Percentiles rank a stretch among this genome's conserved stretches.
Conservation (phyloP, 495 filamentous ascomycete species). For the Astrothelium macrocarpum region DNA sequence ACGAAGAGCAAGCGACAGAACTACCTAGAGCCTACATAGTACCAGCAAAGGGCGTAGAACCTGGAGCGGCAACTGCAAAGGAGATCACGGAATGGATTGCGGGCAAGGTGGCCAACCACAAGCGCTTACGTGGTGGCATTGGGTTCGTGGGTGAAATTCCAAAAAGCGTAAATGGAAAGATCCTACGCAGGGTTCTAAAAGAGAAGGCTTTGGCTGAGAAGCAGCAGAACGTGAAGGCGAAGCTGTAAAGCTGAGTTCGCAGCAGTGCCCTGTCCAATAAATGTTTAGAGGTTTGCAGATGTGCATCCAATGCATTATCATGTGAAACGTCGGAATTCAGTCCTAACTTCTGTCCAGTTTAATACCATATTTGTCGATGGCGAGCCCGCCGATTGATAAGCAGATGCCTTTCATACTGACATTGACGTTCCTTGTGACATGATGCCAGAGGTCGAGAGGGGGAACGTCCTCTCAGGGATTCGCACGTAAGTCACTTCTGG, state of each 20-base stretch:
- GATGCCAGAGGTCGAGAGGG: no score
- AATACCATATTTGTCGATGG: no score
- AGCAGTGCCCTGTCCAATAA: no score
- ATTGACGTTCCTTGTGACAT: no score
- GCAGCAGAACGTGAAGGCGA: conserved; percentile 19
- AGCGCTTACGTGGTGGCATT: conserved; percentile 26
- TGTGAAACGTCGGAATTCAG: not conserved
- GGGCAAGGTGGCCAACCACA: conserved; percentile 28
- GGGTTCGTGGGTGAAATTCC: conserved; percentile 24
- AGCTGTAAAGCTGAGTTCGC: conserved; percentile 13
- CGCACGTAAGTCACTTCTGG: no score
- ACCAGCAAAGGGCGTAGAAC: conserved; percentile 18
- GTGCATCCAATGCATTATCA: not conserved
- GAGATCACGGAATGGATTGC: conserved; percentile 31
- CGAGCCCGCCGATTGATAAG: no score
- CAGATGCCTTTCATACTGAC: no score
- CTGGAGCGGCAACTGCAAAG: conserved; percentile 17
- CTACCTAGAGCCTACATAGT: conserved; percentile 34
- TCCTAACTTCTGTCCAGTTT: no score
- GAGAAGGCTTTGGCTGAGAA: conserved; percentile 16
- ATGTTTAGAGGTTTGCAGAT: no score
- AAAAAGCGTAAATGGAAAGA: conserved; percentile 25
- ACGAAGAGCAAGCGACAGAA: conserved; percentile 31
- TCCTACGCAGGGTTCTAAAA: conserved; percentile 26
- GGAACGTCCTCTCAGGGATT: no score